Evolutionary conservation across 192 early-diverging fungal genomes (phyloP), one percentile per base, ranked within the genome.

Genomic region (Chytriomyces sp.): DNA sequence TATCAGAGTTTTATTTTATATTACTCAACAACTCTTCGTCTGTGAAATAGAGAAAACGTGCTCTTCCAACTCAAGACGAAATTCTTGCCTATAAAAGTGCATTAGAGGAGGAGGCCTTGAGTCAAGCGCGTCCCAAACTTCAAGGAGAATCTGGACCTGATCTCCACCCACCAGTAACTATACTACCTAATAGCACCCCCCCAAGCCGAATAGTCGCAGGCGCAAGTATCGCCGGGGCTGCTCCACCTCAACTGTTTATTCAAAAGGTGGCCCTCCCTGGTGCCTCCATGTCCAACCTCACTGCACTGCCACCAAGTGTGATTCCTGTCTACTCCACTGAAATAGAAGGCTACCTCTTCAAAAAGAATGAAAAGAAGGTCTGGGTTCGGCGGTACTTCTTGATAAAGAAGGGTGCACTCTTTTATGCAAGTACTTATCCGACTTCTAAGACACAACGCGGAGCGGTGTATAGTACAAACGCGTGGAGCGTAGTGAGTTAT

Each of bases 281-380:
- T 14, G 44, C 44, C 44, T n/a, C 44, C 17, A n/a, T 22, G 44
- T 49, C 44, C 44, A 49, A n/a, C 17, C 22, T 49, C 17, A n/a
- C 44, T 2, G 17, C 14, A 49, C 44, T 49, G 14, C 60, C 73
- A 14, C 59, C 60, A 5, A 25, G 25, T 6, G 70, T 34, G 4
- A 44, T 72, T 3, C 41, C 62, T 38, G 32, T 40, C 34, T 30
- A 56, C 5, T 60, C 79, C 10, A 78, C 86, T 28, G 79, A 84
- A n/a, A 89, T 88, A 22, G 88, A 91, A 81, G 89, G 89, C 8
- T 89, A 91, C 66, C 75, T 91, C 17, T 88, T 84, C 65, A 80
- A 52, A 78, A 73, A 52, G 37, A 81, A 68, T 63, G 82, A 85
- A n/a, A 88, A 84, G 44, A 77, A 79, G 39, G 49, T 72, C 3